Evolutionary conservation across 2,329 filamentous ascomycete species (phyloP), one percentile per base, ranked within the genome.

Genomic region (Fusarium ambrosium): DNA sequence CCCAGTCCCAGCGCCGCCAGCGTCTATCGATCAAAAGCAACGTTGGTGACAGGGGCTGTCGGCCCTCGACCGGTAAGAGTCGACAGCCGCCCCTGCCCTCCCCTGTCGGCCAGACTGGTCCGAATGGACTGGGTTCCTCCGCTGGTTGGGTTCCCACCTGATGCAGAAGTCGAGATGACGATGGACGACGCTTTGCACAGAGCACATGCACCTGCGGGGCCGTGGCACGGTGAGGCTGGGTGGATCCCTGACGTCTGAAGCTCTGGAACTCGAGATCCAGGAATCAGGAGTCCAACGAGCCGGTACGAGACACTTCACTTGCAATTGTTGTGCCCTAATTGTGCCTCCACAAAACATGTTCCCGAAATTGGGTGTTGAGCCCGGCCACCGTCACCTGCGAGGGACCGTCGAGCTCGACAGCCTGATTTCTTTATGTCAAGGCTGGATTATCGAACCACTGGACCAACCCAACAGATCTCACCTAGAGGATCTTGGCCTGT

Each of bases 301-400:
- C 69, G 73, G 76, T 74, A 79, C 73, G 41, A 74, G 71, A 65
- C 66, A 68, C 59, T 72, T 79, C 55, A 62, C 66, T 66, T 64
- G 68, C 72, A 67, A 72, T 71, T 78, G 77, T 77, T 77, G 71
- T 80, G 79, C 79, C 79, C 79, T 80, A 80, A 79, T 70, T 69
- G 56, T 72, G 68, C 71, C 73, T 75, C 78, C 79, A 80, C 79
- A 76, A 64, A 51, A 53, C 66, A 43, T 37, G 56, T 56, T 51
- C 59, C 37, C 64, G 39, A 64, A 74, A 68, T 68, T 53, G 53
- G 43, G 58, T 39, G 13, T 22, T 59, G 56, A 39, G 45, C 62
- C 32, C 34, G 39, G 13, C 5, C 34, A 64, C 51, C 32, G 39
- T 36, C 24, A 34, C 22, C 27, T 16, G 27, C 39, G 18, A 41